A percentile compares a stretch with the other conserved stretches of the same genome.
Evolutionary conservation across 208 protist species (phyloP).

Genomic region (Crithidia fasciculata): DNA sequence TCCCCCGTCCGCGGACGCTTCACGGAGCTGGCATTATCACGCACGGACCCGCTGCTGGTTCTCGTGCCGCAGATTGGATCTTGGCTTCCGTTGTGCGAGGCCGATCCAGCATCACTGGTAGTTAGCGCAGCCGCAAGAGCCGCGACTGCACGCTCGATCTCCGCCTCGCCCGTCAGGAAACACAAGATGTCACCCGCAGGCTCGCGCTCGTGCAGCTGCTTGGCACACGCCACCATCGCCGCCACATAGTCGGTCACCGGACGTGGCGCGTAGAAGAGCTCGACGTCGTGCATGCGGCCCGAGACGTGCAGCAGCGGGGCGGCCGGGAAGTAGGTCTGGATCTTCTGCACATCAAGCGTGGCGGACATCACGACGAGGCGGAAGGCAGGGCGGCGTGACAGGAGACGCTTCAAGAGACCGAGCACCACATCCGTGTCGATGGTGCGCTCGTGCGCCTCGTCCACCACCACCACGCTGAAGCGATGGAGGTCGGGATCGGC

Average conservation of each 20-base stretch:
- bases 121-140: slow-evolving; percentile 34
- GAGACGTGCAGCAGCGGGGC: slow-evolving; percentile 97
- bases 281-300: slow-evolving; percentile 95
- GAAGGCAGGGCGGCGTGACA: slow-evolving; percentile 61
- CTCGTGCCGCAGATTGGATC: too few species aligned
- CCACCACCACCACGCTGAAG: slow-evolving; percentile 98
- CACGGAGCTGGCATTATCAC: too few species aligned
- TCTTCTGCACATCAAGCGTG: slow-evolving; percentile 97
- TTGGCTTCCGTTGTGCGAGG: too few species aligned
- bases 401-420: slow-evolving; percentile 95
- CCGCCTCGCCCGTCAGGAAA: slow-evolving; percentile 89
- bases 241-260: slow-evolving; percentile 95
- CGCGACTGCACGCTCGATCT: slow-evolving; percentile 79
- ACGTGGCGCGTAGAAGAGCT: slow-evolving; percentile 75
- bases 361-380: slow-evolving; percentile 98
- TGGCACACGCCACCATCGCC: slow-evolving; percentile 66
- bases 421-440: slow-evolving; percentile 99
- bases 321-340: slow-evolving; percentile 96
- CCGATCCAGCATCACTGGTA: neutral
- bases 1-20: too few species aligned
- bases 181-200: slow-evolving; percentile 83
- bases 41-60: too few species aligned
- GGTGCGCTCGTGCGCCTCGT: slow-evolving; percentile 99
- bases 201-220: slow-evolving; percentile 75
- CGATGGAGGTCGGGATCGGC: slow-evolving; percentile 85